These are phyloP conservation scores for Fagopyrum esculentum DNA, from an alignment of 148 eudicot species.

Conservation along the genomic window DNA sequence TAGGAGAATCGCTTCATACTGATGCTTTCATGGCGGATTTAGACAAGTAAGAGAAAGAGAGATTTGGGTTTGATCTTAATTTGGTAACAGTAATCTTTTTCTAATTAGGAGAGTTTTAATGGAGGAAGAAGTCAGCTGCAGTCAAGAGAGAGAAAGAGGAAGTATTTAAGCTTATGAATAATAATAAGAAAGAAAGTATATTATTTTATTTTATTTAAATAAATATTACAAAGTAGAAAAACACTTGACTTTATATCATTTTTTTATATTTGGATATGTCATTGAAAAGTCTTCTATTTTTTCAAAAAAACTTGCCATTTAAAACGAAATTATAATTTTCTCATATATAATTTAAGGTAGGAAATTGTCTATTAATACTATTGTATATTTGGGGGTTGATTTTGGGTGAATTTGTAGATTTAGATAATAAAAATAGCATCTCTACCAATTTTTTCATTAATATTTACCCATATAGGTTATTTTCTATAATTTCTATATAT, in stretches of 20 bases:
- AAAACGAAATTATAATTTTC: neutral
- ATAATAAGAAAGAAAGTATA: neutral
- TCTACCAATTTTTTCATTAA: too few species aligned
- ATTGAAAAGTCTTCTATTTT: neutral
- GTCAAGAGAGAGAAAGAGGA: neutral
- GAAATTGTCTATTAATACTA: neutral
- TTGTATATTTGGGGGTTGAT: neutral
- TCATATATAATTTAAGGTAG: neutral
- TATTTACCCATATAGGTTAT: too few species aligned
- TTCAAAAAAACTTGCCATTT: neutral
- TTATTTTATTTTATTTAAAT: neutral
- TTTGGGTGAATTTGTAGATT: too few species aligned
- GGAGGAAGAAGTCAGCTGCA: slow-evolving; percentile 7
- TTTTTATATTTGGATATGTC: too few species aligned
- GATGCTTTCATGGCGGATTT: slow-evolving; percentile 6
- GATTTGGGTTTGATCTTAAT: neutral
- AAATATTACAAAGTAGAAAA: neutral
- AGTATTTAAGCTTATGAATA: neutral
- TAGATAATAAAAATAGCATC: too few species aligned
- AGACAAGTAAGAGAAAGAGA: too few species aligned
- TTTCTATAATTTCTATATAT: too few species aligned
- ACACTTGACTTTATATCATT: neutral
- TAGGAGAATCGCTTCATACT: neutral
- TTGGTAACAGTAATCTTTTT: neutral
- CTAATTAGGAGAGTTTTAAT: slow-evolving; percentile 1